Base-by-base conservation (phyloP, 1,139 yeast species). In the Pichia sp. region DNA sequence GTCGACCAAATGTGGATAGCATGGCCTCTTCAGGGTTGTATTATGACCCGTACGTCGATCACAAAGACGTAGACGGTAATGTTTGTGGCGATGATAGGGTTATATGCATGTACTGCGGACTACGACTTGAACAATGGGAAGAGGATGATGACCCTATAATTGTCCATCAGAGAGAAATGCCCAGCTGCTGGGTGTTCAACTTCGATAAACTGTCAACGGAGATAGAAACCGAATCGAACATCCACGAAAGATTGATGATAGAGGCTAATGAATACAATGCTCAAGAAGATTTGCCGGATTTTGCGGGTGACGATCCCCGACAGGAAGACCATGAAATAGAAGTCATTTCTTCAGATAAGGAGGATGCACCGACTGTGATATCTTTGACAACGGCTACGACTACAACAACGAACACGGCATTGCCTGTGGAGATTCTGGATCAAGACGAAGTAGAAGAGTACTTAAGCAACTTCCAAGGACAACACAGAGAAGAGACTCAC, bases 71-170 rank as follows among this genome's bases (percentile, higher is more conserved):
- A 4, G 13, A 30, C 5, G 29, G 34, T 29, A 10, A 29, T n/a
- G 16, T 5, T 31, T 26, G 23, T 31, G 72, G 68, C 6, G 88
- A 84, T 59, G 95, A 87, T 64, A 71, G 81, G n/a, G 87, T 82
- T 0, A 75, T 78, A 10, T 89, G 96, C 63, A 75, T 84, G 58
- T 87, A 85, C 63, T 89, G 96, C 68, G 84, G 80, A 7, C 72
- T 82, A 19, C 75, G 84, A 1, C 72, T 89, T 23, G 89, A 84
- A 59, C 84, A 83, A 4, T 89, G 96, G 96, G 89, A 81, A 59
- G 68, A 71, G 0, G 74, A 74, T 2, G 96, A 89, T 68, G 82
- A 79, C 57, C 93, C 95, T 0, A 59, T 78, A 32, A 68, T 61
- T 4, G 87, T 80, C 54, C 89, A 84, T 64, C 65, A 64, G 34